Conservation (phyloP, 768 basidiomycete genomes). For the Imleria badia region DNA sequence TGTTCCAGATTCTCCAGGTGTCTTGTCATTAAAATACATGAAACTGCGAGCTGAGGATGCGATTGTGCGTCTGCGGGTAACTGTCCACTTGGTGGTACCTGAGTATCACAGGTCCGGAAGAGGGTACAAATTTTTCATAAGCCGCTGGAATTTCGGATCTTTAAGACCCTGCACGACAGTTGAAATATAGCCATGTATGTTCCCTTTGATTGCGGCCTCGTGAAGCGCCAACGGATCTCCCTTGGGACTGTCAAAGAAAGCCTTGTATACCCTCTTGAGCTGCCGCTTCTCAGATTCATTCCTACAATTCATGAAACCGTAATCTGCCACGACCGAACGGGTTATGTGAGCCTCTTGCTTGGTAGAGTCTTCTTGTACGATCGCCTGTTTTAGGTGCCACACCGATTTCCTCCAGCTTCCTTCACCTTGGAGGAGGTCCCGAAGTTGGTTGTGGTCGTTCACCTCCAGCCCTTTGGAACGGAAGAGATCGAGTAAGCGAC, state of each 20-base stretch:
- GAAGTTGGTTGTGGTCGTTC: neutral
- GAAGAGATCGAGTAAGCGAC: neutral
- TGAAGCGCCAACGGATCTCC: neutral
- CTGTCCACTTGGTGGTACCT: no score
- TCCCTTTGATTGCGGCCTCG: neutral
- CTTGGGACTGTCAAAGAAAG: neutral
- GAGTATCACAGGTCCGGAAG: conserved; percentile 4
- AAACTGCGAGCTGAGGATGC: no score
- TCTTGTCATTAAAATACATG: no score
- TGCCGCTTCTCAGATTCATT: neutral
- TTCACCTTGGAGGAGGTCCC: neutral
- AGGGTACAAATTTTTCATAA: neutral
- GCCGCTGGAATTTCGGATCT: neutral
- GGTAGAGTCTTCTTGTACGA: neutral
- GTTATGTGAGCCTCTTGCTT: neutral
- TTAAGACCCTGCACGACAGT: neutral
- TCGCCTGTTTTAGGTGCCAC: neutral
- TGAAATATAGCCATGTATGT: neutral
- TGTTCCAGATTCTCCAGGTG: no score
- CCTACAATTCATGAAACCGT: conserved; percentile 2
- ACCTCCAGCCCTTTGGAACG: neutral
- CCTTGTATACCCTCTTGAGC: neutral
- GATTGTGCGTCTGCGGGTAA: no score
- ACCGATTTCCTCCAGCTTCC: neutral
- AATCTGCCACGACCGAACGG: neutral